A percentile compares a stretch with the other conserved stretches of the same genome.
phyloP scores from a whole-genome alignment of 805 yeast species.

The Lipomyces mesembrius region DNA sequence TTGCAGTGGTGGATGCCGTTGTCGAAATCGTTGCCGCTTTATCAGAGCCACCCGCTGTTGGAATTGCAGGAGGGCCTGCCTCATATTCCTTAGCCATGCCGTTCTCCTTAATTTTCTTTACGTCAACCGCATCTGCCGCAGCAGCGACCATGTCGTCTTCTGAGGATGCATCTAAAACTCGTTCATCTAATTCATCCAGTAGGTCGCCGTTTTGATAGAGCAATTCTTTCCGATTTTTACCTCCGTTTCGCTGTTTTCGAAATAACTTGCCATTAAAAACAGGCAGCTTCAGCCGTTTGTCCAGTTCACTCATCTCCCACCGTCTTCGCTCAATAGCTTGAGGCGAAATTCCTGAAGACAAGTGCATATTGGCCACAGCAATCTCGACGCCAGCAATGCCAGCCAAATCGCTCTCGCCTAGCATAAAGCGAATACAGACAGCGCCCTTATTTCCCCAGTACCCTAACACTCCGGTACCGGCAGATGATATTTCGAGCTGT shows the following conservation, averaged over 20 bases:
- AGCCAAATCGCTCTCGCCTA: constrained; percentile 48
- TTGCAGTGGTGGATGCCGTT: constrained; percentile 7
- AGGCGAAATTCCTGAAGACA: constrained; percentile 56
- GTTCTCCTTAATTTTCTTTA: constrained; percentile 9
- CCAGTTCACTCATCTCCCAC: constrained; percentile 53
- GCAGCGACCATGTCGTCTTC: constrained; percentile 24
- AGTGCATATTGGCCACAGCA: constrained; percentile 56
- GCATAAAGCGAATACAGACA: constrained; percentile 51
- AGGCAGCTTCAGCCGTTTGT: constrained; percentile 43
- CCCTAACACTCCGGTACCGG: constrained; percentile 63
- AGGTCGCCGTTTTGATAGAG: constrained; percentile 43
- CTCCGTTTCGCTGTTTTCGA: constrained; percentile 30
- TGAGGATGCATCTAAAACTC: constrained; percentile 40
- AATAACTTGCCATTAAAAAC: constrained; percentile 27
- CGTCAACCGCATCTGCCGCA: constrained; percentile 6
- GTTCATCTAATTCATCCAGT: constrained; percentile 39
- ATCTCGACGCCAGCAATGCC: constrained; percentile 43
- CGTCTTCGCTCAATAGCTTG: constrained; percentile 49
- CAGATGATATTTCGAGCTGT: constrained; percentile 49
- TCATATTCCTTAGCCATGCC: constrained; percentile 27
- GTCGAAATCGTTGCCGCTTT: constrained; percentile 26
- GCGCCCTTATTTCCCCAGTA: constrained; percentile 70
- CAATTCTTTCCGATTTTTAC: constrained; percentile 32
- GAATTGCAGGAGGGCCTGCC: constrained; percentile 4
- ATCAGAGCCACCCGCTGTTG: constrained; percentile 18